Conservation (phyloP, 2,329 filamentous ascomycete species). For the Alternaria sp. region DNA sequence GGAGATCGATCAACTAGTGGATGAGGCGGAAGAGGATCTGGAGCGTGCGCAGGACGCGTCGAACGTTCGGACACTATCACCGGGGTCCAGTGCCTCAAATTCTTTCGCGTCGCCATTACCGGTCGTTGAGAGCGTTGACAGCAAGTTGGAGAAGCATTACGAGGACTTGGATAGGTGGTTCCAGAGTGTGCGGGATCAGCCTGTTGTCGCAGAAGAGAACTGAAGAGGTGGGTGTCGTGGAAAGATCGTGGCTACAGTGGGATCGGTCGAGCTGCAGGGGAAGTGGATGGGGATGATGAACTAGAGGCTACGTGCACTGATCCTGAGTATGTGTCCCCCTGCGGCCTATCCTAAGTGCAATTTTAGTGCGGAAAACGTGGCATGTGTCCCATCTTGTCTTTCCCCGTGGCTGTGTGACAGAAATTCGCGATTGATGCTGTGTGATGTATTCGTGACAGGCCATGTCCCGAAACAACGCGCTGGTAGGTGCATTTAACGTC, state of each 20-base stretch:
- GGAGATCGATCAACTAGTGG: background rate
- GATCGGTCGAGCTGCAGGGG: fast-evolving
- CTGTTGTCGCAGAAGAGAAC: background rate
- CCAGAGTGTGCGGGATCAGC: background rate
- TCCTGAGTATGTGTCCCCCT: background rate
- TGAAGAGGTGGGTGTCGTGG: background rate
- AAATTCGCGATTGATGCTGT: background rate
- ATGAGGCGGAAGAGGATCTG: background rate
- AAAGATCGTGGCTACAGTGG: background rate
- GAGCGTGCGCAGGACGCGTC: background rate
- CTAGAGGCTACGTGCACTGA: background rate
- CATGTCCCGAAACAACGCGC: background rate
- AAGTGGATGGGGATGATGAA: background rate
- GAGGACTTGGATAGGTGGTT: background rate
- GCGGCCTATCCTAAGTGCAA: fast-evolving
- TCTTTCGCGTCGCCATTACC: background rate
- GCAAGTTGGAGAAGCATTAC: background rate
- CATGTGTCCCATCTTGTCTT: background rate
- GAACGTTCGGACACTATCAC: background rate
- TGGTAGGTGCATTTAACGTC: background rate
- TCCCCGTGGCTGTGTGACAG: fast-evolving
- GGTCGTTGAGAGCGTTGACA: background rate
- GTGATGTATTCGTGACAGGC: background rate
- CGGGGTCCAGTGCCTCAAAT: fast-evolving
- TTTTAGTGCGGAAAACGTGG: background rate